Evolutionary conservation across 2,329 filamentous ascomycete species (phyloP), one percentile per base, ranked within the genome.

Genomic region (Domatiomyces globalis): DNA sequence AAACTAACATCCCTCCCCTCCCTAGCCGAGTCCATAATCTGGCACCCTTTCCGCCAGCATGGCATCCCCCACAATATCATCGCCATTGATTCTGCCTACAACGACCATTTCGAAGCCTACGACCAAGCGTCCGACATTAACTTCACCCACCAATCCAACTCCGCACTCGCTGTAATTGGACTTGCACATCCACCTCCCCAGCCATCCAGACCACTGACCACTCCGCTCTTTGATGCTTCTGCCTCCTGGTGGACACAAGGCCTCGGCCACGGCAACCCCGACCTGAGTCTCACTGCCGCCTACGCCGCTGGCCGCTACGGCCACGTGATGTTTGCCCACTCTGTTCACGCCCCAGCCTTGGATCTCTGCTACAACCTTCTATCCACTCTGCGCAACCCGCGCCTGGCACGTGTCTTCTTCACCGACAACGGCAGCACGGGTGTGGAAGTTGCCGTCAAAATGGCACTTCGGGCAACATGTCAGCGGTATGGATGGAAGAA

Each of bases 241-340:
- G 86, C 86, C 1, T 90, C 85, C 0, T 94, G 87, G 87, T 94
- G 87, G 87, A 94, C 87, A 0, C 87, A 94, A 66, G 87, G 87
- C 1, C 74, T 94, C 0, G 87, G 87, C 1, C 87, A 94, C 58
- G 84, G 81, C 5, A 88, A 86, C 59, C 78, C 85, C 0, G 69
- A 74, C 0, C 71, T 94, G 1, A 78, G 85, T 0, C 75, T 92
- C 1, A 80, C 84, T 0, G 85, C 86, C 1, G 84, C 87, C 0
- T 83, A 92, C 62, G 86, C 87, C 0, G 85, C 87, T 1, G 86
- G 87, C 6, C 76, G 86, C 25, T 94, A 92, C 61, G 87, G 87
- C 0, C 87, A 94, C 65, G 84, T 92, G 58, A 92, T 94, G 84
- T 92, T 94, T 61, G 84, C 85, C 0, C 81, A 81, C 7, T 80